Evolutionary conservation across 306 rosid genomes (phyloP).

Genomic region (Cicer arietinum): DNA sequence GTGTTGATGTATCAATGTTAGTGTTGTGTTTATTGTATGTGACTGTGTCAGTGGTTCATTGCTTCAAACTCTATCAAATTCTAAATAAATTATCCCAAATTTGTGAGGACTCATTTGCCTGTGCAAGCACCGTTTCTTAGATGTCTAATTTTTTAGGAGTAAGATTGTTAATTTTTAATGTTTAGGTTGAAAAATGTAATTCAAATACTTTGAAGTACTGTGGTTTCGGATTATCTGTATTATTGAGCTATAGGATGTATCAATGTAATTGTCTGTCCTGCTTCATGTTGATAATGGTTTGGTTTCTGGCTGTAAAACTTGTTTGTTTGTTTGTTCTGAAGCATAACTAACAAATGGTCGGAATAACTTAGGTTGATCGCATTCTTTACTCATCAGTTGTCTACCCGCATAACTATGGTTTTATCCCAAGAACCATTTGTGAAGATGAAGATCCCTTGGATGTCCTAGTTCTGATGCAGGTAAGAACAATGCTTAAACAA

Average conservation of each 20-base stretch:
- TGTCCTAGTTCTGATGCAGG: slow-evolving; percentile 90
- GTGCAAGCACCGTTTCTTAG: neutral
- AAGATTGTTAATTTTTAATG: neutral
- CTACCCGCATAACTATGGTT: slow-evolving; percentile 93
- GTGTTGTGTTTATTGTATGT: too few species aligned
- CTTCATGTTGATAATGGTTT: neutral
- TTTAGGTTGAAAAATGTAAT: neutral
- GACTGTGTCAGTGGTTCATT: too few species aligned
- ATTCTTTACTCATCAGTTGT: slow-evolving; percentile 91
- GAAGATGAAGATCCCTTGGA: slow-evolving; percentile 96
- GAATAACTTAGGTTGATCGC: slow-evolving; percentile 74
- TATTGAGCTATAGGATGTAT: neutral
- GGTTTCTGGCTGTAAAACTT: slow-evolving; percentile 2
- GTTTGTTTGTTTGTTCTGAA: slow-evolving; percentile 25
- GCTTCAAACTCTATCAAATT: neutral
- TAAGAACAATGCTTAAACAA: slow-evolving; percentile 50
- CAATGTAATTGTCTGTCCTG: slow-evolving; percentile 4
- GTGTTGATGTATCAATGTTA: too few species aligned
- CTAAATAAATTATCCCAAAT: neutral
- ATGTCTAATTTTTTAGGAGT: slow-evolving; percentile 1
- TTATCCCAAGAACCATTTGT: slow-evolving; percentile 86
- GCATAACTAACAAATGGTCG: slow-evolving; percentile 37
- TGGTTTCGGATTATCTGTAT: neutral
- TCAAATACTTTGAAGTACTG: slow-evolving; percentile 4
- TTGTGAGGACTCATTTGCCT: neutral